phyloP scores from a whole-genome alignment of 192 early-diverging fungal genomes.

The Chytriomyces sp. region DNA sequence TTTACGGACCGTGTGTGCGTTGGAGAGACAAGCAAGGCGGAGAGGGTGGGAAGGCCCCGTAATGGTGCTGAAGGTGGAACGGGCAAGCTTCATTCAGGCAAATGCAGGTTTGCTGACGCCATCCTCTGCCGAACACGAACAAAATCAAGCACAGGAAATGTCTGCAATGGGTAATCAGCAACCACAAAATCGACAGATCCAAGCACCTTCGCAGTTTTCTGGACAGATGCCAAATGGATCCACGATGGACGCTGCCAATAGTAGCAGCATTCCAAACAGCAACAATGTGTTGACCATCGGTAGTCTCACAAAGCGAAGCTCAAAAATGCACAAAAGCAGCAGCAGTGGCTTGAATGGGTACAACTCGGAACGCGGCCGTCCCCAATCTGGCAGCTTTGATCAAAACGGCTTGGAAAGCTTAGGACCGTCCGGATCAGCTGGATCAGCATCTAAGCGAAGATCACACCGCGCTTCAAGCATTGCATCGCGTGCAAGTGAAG shows the following conservation, averaged over 20 bases:
- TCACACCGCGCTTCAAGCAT: neutral
- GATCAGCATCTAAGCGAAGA: neutral
- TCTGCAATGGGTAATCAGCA: no score
- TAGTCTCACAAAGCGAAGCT: slow-evolving; percentile 29
- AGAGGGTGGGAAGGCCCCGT: slow-evolving; percentile 54
- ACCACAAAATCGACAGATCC: no score
- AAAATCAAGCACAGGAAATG: no score
- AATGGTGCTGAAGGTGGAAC: slow-evolving; percentile 43
- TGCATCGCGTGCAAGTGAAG: slow-evolving; percentile 18
- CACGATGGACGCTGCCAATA: no score
- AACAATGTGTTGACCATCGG: slow-evolving; percentile 23
- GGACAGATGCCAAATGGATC: no score
- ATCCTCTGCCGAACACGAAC: neutral
- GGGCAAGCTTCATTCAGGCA: neutral
- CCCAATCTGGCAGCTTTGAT: slow-evolving; percentile 1
- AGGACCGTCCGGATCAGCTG: neutral
- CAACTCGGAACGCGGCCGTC: neutral
- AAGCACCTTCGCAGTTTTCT: no score
- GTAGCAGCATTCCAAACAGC: no score
- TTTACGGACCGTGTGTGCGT: slow-evolving; percentile 48
- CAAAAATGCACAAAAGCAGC: slow-evolving; percentile 13
- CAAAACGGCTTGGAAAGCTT: neutral
- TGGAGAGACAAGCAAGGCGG: slow-evolving; percentile 56
- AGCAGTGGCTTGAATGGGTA: neutral
- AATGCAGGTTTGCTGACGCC: neutral